Base-by-base conservation (phyloP, 169 alveolate genomes). In the Plasmodium coatneyi region DNA sequence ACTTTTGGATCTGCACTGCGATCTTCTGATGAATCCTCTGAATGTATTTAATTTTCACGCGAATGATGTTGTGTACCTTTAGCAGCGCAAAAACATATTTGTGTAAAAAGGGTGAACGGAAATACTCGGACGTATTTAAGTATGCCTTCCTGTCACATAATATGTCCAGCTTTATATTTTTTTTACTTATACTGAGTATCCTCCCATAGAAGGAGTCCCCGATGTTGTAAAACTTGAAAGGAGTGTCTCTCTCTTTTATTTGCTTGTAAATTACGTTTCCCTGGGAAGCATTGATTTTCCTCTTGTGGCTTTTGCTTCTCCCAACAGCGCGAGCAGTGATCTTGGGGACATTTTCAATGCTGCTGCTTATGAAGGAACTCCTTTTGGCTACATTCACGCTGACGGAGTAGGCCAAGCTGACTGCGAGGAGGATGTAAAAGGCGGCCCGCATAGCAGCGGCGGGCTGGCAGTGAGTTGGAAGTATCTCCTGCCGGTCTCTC, bases 101-200 rank as follows among this genome's bases (percentile, higher is more conserved):
- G n/a, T 80, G 22, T 22, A 87, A 78, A 28, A 3, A 14, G 1
- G 34, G 16, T 9, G 5, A 30, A 60, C 60, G 32, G 52, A 87
- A 87, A 87, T 79, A 87, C 49, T 87, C 93, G 0, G 82, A 79
- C 1, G 93, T 87, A 72, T 87, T 87, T 79, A 87, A 79, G 81
- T 78, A 76, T 34, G 93, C 93, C 36, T 87, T 87, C 14, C 93
- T 79, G 52, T 87, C 93, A 87, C 93, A 87, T 16, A 87, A 78
- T 12, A 87, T 87, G 82, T 87, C 93, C 9, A 87, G 3, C 49
- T 87, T 87, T 39, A 87, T 72, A 78, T 87, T 87, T 34, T 60
- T 54, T 22, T 41, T 36, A 87, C 81, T 87, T 25, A 87, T 66
- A 32, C 90, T 78, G 80, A 87, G 81, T 41, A 87, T 43, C 32